phyloP scores from a whole-genome alignment of 371 early-diverging fungal species.

The Apophysomyces elegans region DNA sequence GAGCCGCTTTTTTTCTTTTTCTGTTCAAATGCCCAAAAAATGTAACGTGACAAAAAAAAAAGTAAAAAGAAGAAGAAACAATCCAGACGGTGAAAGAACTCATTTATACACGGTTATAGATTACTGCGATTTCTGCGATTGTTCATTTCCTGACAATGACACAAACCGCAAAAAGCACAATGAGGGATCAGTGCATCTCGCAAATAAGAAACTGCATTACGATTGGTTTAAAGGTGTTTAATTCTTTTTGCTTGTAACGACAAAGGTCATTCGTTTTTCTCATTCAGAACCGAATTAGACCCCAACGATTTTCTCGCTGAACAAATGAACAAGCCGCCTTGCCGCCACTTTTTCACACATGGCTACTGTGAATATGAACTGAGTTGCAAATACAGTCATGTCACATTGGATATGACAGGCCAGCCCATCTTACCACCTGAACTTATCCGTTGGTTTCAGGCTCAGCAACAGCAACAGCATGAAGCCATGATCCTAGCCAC shows the following conservation, averaged over 20 bases:
- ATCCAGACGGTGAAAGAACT: not conserved
- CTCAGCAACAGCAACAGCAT: conserved; percentile 12
- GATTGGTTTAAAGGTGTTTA: conserved; percentile 49
- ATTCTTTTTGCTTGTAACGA: too few relatives aligned
- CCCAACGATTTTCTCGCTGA: conserved; percentile 36
- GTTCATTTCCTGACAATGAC: conserved; percentile 52
- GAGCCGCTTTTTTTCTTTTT: conserved; percentile 9
- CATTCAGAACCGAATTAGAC: conserved; percentile 19
- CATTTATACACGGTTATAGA: conserved; percentile 23
- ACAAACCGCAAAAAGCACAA: conserved; percentile 48
- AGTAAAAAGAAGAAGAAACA: not conserved
- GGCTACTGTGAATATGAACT: conserved; percentile 44
- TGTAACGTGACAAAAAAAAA: conserved; percentile 25
- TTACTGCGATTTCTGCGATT: conserved; percentile 53
- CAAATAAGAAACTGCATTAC: conserved; percentile 43
- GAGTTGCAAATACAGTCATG: conserved; percentile 43
- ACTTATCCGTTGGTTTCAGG: conserved; percentile 37
- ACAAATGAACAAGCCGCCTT: conserved; percentile 44
- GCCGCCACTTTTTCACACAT: conserved; percentile 28
- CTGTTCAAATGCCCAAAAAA: too few relatives aligned
- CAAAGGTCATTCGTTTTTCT: not conserved
- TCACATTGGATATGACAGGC: conserved; percentile 20
- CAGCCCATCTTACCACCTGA: conserved; percentile 25
- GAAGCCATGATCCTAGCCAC: conserved; percentile 8
- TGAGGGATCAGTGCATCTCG: conserved; percentile 38